Evolutionary conservation across 1,284 basidiomycete genomes (phyloP).

Genomic region (Puccinia horiana): DNA sequence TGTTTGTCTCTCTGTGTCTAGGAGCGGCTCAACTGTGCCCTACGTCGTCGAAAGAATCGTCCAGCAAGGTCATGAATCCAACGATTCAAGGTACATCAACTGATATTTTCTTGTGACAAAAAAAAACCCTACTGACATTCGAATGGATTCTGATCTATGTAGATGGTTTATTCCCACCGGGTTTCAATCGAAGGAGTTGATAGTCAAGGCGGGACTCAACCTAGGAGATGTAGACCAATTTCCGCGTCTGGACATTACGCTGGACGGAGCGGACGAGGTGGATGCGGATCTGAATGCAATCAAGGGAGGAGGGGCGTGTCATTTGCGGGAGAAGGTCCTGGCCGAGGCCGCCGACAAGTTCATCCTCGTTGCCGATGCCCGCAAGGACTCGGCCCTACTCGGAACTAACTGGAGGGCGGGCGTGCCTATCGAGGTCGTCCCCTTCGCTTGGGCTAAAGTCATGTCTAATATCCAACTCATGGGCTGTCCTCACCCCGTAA

Average conservation of each 20-base stretch:
- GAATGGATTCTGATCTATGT: not conserved
- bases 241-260: constrained; percentile 85
- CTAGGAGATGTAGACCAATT: constrained; percentile 92
- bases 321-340: constrained; percentile 93
- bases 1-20: constrained; percentile 68
- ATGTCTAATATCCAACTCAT: constrained; percentile 54
- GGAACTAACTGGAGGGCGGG: constrained; percentile 65
- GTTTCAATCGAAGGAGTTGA: constrained; percentile 94
- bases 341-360: constrained; percentile 94
- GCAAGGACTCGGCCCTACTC: constrained; percentile 65
- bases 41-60: constrained; percentile 95
- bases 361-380: constrained; percentile 91
- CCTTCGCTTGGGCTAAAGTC: constrained; percentile 87
- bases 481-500: constrained; percentile 55
- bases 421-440: constrained; percentile 92
- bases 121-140: not conserved
- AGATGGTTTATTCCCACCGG: constrained; percentile 90
- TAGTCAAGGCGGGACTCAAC: constrained; percentile 74
- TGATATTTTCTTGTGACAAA: not conserved
- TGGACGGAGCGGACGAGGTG: constrained; percentile 93
- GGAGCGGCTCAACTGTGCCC: constrained; percentile 85
- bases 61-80: constrained; percentile 74
- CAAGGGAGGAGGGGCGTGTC: constrained; percentile 97
- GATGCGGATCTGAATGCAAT: constrained; percentile 78
- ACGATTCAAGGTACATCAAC: constrained; percentile 63